Evolutionary conservation across 1,284 basidiomycete genomes (phyloP).

Genomic region (Vanrija sp.): DNA sequence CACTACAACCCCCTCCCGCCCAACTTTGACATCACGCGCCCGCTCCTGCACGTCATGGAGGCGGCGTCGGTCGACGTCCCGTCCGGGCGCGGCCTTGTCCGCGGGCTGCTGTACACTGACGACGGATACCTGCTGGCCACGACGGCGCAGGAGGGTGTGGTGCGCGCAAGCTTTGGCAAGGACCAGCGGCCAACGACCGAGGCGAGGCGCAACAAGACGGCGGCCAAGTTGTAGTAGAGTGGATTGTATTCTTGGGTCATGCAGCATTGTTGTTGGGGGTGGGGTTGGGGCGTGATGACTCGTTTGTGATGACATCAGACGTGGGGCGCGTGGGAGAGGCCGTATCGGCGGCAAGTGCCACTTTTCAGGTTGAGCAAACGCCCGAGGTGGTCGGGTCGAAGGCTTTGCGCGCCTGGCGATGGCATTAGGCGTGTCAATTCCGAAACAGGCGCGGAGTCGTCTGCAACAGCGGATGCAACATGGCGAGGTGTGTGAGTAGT

Average conservation of each 20-base stretch:
- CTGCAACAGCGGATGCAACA: no score
- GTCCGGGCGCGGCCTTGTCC: constrained; percentile 66
- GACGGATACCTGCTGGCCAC: constrained; percentile 69
- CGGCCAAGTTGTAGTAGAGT: constrained; percentile 25
- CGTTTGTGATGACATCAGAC: no score
- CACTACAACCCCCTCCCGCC: constrained; percentile 72
- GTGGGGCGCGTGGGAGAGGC: no score
- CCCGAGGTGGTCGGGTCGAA: no score
- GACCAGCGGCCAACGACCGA: constrained; percentile 8
- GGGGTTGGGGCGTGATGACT: no score
- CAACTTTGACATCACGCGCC: constrained; percentile 70
- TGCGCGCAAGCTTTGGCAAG: constrained; percentile 38
- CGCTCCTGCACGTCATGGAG: constrained; percentile 74
- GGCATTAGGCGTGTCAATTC: no score
- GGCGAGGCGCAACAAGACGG: constrained; percentile 23
- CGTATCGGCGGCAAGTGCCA: background rate
- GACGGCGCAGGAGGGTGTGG: constrained; percentile 74
- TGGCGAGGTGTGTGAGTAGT: no score
- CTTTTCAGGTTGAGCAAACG: background rate
- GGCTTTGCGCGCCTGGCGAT: no score
- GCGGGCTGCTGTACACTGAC: constrained; percentile 71
- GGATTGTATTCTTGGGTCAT: background rate
- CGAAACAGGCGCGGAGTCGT: no score
- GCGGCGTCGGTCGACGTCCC: constrained; percentile 59
- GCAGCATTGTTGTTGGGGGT: background rate